Evolutionary conservation across 2,329 filamentous ascomycete genomes (phyloP).

Genomic region (Alternaria viburni): DNA sequence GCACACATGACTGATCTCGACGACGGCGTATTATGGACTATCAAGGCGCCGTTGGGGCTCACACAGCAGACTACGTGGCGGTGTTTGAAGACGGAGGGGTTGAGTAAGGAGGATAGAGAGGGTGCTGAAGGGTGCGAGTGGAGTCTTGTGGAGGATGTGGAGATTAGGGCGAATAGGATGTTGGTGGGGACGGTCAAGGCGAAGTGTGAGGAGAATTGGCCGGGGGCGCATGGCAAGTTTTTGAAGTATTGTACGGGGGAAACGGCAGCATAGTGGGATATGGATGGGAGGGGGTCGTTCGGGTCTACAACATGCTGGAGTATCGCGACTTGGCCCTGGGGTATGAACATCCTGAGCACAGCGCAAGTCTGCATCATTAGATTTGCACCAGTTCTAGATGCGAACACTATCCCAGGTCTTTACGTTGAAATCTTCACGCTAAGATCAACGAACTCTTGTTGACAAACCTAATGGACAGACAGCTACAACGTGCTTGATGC

Average conservation of each 20-base stretch:
- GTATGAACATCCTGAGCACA: background rate
- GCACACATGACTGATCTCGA: slow-evolving; percentile 42
- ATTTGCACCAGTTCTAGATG: background rate
- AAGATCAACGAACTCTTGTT: background rate
- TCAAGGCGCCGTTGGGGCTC: slow-evolving; percentile 45
- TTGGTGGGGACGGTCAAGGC: slow-evolving; percentile 44
- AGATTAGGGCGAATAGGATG: slow-evolving; percentile 43
- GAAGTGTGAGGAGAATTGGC: slow-evolving; percentile 48
- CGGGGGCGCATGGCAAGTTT: slow-evolving; percentile 40
- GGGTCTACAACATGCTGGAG: background rate
- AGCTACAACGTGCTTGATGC: background rate
- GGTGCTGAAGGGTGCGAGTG: slow-evolving; percentile 30
- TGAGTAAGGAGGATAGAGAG: slow-evolving; percentile 18
- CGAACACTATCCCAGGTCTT: background rate
- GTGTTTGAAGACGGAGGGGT: slow-evolving; percentile 26
- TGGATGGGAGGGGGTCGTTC: background rate
- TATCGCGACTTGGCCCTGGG: background rate
- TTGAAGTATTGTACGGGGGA: slow-evolving; percentile 28
- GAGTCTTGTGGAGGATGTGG: slow-evolving; percentile 46
- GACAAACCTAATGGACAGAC: background rate
- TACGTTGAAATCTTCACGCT: background rate
- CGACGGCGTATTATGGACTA: slow-evolving; percentile 43
- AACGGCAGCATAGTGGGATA: background rate
- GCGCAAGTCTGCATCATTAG: background rate
- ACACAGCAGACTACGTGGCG: slow-evolving; percentile 43